A percentile compares a stretch with the other conserved stretches of the same genome.
Conservation (phyloP, 2,329 filamentous ascomycete genomes). For the Aspergillus felis region DNA sequence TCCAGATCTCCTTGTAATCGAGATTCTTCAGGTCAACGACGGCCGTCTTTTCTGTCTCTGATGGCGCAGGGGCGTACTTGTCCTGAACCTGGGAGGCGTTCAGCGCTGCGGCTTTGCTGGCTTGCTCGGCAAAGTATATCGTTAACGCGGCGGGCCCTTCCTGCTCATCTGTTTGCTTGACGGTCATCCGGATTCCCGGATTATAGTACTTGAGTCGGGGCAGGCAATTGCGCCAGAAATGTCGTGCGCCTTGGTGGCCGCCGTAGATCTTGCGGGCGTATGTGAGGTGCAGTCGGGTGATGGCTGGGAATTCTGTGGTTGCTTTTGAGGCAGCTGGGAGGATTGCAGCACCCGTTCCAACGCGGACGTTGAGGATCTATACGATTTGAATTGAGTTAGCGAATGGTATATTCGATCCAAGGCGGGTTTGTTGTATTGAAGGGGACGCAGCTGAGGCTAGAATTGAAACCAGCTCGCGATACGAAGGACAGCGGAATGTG, state of each 20-base stretch:
- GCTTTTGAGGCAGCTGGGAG: conserved; percentile 52
- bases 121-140: conserved; percentile 39
- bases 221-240: conserved; percentile 82
- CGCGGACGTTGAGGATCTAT: conserved; percentile 69
- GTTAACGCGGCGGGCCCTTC: conserved; percentile 37
- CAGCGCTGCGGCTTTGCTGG: conserved; percentile 26
- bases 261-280: conserved; percentile 42
- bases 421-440: neutral
- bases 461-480: neutral
- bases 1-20: conserved; percentile 41
- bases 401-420: neutral
- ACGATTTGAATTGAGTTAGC: neutral
- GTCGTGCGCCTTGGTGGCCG: conserved; percentile 53
- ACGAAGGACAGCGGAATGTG: neutral
- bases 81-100: conserved; percentile 23
- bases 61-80: conserved; percentile 31
- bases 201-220: conserved; percentile 94
- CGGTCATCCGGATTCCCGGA: conserved; percentile 75
- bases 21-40: conserved; percentile 38
- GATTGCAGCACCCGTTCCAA: conserved; percentile 77
- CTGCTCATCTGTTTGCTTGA: conserved; percentile 63
- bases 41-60: conserved; percentile 28
- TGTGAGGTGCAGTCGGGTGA: conserved; percentile 42
- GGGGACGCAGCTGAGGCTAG: neutral
- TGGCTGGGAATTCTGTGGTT: conserved; percentile 33